Base-by-base conservation (phyloP, 73 alveolate species). In the Symbiodinium natans region DNA sequence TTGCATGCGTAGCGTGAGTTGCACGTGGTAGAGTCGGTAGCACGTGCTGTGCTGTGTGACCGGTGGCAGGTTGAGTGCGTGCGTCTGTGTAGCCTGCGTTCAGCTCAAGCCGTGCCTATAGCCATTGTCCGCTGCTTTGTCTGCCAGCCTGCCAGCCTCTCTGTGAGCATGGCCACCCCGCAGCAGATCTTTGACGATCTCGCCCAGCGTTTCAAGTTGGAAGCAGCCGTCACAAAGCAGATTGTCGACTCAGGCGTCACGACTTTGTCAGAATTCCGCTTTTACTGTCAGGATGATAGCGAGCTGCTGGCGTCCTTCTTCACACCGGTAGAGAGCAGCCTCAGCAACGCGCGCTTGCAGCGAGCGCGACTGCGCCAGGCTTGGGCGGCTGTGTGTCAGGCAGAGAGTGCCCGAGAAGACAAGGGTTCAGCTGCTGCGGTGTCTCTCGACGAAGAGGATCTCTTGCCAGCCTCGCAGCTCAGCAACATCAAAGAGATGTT, bases 381-480 rank as follows among this genome's bases (percentile, higher is more conserved):
- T 34, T 23, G 48, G 93, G 40, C 38, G 38, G 74, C 74, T 9
- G 74, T 56, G 74, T 56, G 74, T 21, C 74, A 56, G 15, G 74
- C 74, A 2, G 74, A 56, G 74, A 21, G 74, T 56, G 74, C 74
- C 74, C 74, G 31, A 2, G 74, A 56, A 9, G 74, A 56, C 74
- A 9, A 56, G 31, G 74, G 74, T 21, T 9, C 74, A 56, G 59
- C 59, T 21, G 74, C 33, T 19, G 31, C 31, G 33, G 31, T 56
- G 33, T 9, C 25, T 5, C 74, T 56, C 74, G 74, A 56, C 31
- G 74, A 56, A n/a, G 74, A 56, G 25, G 74, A 56, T 9, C 74
- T 59, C 38, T 59, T 59, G 77, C 77, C 77, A 59, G 77, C 77
- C 36, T 59, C 77, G 34, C 77, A 59, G 77, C 77, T 59, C 34